A percentile compares a stretch with the other conserved stretches of the same genome.
phyloP scores from a whole-genome alignment of 495 filamentous ascomycete genomes.

The Penicillium subrubescens region DNA sequence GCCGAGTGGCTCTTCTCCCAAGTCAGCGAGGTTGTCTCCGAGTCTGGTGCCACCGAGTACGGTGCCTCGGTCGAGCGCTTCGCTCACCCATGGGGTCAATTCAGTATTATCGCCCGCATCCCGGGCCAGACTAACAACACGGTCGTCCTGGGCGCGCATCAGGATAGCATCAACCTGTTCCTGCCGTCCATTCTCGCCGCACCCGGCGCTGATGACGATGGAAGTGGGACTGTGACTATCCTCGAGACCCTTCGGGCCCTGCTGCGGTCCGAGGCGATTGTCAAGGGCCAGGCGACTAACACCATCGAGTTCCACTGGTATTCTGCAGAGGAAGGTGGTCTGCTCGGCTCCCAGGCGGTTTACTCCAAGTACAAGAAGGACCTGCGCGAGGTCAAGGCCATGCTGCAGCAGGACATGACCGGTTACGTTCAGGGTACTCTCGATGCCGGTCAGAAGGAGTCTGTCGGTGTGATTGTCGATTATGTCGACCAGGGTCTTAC shows the following conservation, averaged over 20 bases:
- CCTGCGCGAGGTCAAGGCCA: constrained; percentile 81
- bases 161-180: constrained; percentile 89
- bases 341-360: constrained; percentile 84
- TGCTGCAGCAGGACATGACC: constrained; percentile 99
- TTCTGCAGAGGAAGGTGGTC: constrained; percentile 86
- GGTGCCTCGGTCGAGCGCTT: constrained; percentile 75
- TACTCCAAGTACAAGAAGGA: constrained; percentile 81
- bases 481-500: constrained; percentile 84
- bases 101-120: constrained; percentile 88
- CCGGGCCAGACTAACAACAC: constrained; percentile 86
- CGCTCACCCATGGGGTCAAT: constrained; percentile 84
- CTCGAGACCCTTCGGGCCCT: constrained; percentile 70
- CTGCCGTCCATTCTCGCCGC: constrained; percentile 79
- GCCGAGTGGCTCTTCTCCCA: constrained; percentile 83
- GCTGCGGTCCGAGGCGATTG: constrained; percentile 55
- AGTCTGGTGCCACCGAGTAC: constrained; percentile 67
- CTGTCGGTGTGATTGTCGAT: constrained; percentile 91
- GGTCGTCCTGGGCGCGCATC: constrained; percentile 73
- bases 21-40: constrained; percentile 70
- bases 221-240: constrained; percentile 77
- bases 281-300: constrained; percentile 60
- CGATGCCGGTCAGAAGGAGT: constrained; percentile 79
- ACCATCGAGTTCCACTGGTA: constrained; percentile 98
- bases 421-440: constrained; percentile 84
- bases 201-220: constrained; percentile 77